A percentile compares a stretch with the other conserved stretches of the same genome.
phyloP scores from a whole-genome alignment of 2,329 filamentous ascomycete species.

The Penicillium decumbens region DNA sequence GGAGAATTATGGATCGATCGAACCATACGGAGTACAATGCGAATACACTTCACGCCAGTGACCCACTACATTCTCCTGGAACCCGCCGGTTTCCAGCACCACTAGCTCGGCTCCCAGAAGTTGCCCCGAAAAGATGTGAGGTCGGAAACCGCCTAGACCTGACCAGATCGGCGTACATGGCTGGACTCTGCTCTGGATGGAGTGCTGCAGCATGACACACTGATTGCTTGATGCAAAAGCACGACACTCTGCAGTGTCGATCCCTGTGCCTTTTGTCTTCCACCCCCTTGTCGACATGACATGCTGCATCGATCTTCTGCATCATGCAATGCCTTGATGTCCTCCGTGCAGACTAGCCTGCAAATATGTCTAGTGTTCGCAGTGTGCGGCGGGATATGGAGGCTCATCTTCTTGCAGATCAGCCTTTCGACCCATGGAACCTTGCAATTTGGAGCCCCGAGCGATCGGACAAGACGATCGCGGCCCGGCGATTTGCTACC shows the following conservation, averaged over 20 bases:
- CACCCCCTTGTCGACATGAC: not conserved
- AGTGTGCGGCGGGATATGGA: not conserved
- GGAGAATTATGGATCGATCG: constrained; percentile 10
- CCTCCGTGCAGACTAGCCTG: not conserved
- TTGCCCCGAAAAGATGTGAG: not conserved
- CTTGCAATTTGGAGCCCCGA: not conserved
- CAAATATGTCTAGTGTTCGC: not conserved
- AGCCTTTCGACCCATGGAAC: not conserved
- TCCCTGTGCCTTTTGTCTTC: not conserved
- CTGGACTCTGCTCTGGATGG: not conserved
- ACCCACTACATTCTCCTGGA: constrained; percentile 10
- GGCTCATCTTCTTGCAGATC: not conserved
- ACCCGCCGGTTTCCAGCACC: constrained; percentile 15
- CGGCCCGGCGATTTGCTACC: constrained; percentile 1
- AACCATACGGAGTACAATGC: constrained; percentile 14
- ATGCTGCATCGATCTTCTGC: constrained; percentile 2
- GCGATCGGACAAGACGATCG: constrained; percentile 8
- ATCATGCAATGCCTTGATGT: not conserved
- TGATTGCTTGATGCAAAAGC: not conserved
- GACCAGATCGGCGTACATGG: not conserved
- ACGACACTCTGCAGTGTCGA: constrained; percentile 11
- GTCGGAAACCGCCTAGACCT: constrained; percentile 1
- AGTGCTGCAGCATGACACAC: constrained; percentile 2
- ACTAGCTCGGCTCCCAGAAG: constrained; percentile 13
- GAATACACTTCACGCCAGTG: constrained; percentile 7